Percentiles rank a stretch among this genome's conserved stretches.
Conservation (phyloP, 2,329 filamentous ascomycete species). For the Aspergillus puulaauensis region DNA sequence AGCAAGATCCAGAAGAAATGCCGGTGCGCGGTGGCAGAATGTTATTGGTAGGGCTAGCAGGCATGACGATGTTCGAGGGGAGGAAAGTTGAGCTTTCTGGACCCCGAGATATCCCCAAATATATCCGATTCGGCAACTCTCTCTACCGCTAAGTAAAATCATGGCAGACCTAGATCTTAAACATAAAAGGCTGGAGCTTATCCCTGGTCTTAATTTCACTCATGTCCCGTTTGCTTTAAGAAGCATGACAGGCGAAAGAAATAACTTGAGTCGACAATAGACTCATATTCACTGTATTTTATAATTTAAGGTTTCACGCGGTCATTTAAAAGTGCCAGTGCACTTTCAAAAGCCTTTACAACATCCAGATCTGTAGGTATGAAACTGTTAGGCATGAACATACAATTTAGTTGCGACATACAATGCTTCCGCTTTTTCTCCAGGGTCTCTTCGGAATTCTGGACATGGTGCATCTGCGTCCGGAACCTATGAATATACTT, state of each 20-base stretch:
- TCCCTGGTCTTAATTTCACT: not conserved
- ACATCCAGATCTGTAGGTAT: slow-evolving; percentile 40
- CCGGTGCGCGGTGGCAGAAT: slow-evolving; percentile 86
- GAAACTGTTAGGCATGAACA: slow-evolving; percentile 13
- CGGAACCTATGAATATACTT: slow-evolving; percentile 58
- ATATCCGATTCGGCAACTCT: not conserved
- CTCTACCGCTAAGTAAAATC: not conserved
- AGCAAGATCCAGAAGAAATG: slow-evolving; percentile 76
- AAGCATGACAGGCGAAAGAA: not conserved
- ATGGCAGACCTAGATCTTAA: not conserved
- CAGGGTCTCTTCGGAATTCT: slow-evolving; percentile 69
- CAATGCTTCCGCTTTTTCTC: slow-evolving; percentile 77
- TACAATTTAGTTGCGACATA: slow-evolving; percentile 46
- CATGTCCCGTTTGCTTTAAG: not conserved
- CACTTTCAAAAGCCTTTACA: slow-evolving; percentile 49
- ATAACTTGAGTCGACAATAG: not conserved
- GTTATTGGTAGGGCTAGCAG: slow-evolving; percentile 62
- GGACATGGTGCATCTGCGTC: slow-evolving; percentile 75
- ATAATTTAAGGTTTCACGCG: slow-evolving; percentile 20
- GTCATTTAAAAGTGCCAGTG: slow-evolving; percentile 44
- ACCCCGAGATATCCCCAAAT: not conserved
- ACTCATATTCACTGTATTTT: not conserved
- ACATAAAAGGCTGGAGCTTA: not conserved
- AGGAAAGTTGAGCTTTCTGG: not conserved
- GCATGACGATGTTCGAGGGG: slow-evolving; percentile 8